Percentiles rank a stretch among this genome's conserved stretches.
Conservation (phyloP, 2,329 filamentous ascomycete species). For the Cladosporium sp. region DNA sequence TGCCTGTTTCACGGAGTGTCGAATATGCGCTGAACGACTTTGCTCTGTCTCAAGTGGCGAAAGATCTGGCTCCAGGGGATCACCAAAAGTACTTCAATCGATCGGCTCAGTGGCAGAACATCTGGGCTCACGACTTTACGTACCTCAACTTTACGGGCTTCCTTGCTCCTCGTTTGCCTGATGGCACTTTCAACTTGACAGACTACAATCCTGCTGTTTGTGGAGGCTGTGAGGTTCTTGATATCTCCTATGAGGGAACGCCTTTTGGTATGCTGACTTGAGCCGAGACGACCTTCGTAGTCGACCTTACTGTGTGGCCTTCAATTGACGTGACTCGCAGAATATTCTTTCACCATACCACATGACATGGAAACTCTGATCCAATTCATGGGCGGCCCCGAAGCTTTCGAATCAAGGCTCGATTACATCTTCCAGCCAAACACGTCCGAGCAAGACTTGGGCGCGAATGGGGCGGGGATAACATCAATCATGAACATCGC, state of each 20-base stretch:
- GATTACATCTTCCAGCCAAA: slow-evolving; percentile 41
- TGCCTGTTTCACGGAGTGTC: slow-evolving; percentile 38
- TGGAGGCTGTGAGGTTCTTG: slow-evolving; percentile 38
- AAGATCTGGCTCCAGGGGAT: slow-evolving; percentile 38
- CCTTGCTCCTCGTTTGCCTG: slow-evolving; percentile 24
- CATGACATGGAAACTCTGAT: slow-evolving; percentile 42
- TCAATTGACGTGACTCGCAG: slow-evolving; percentile 14
- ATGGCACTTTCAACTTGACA: slow-evolving; percentile 28
- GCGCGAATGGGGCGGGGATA: slow-evolving; percentile 34
- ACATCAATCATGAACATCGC: slow-evolving; percentile 34
- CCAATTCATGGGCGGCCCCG: slow-evolving; percentile 38
- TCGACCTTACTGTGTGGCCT: not conserved
- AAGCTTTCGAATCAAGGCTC: slow-evolving; percentile 37
- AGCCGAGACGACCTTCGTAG: too few species aligned
- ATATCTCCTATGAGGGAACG: slow-evolving; percentile 41
- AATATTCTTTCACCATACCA: slow-evolving; percentile 42
- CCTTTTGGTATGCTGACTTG: slow-evolving; percentile 26
- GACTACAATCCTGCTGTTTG: slow-evolving; percentile 41
- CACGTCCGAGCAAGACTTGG: slow-evolving; percentile 31
- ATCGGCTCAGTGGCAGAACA: slow-evolving; percentile 39
- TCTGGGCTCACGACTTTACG: slow-evolving; percentile 36
- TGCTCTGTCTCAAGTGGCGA: slow-evolving; percentile 38
- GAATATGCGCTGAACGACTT: slow-evolving; percentile 44
- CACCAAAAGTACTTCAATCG: slow-evolving; percentile 36
- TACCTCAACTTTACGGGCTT: slow-evolving; percentile 34